Base-by-base conservation (phyloP, 352 stramenopile species). In the Pythium folliculosum region DNA sequence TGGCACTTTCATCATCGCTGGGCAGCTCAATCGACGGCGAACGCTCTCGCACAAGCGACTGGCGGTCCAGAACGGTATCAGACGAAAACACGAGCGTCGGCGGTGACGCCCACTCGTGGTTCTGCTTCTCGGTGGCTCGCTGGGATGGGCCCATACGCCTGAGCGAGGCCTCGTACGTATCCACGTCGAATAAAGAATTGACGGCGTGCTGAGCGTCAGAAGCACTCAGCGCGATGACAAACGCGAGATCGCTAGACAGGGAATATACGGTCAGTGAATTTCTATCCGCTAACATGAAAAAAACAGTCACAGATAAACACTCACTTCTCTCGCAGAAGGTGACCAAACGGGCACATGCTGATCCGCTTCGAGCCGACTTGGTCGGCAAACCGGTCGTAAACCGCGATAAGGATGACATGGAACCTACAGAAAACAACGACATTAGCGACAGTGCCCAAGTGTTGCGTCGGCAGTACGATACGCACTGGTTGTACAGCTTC, bases 71-170 rank as follows among this genome's bases (percentile, higher is more conserved):
- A 23, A 86, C 76, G 1, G 72, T 78, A 32, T 84, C 76, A 7
- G 75, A 82, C 6, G 72, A 82, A 32, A 82, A 86, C 0, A 86
- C 69, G 17, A 86, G 72, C 37, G 76, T 82, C n/a, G 78, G 69
- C 27, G 62, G 50, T 17, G 67, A 59, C 4, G 44, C n/a, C 37
- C 48, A 63, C 13, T 65, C 17, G 25, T 49, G 23, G 21, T 40
- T 43, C 3, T 50, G 16, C 22, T 64, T 60, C 22, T 60, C 59
- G n/a, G 23, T 61, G 23, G 63, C 53, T 30, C 55, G 53, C n/a
- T 57, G 21, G 2, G 52, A 38, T 32, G 38, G 50, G 21, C 17
- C 47, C 21, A 52, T 62, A 30, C 48, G 58, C 47, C 35, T 51
- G 32, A 50, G 37, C 0, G 59, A 65, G 21, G 48, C 48, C 37